These are phyloP conservation scores for Pythium dissimile DNA, from an alignment of 352 stramenopile genomes.

Conservation along the genomic window DNA sequence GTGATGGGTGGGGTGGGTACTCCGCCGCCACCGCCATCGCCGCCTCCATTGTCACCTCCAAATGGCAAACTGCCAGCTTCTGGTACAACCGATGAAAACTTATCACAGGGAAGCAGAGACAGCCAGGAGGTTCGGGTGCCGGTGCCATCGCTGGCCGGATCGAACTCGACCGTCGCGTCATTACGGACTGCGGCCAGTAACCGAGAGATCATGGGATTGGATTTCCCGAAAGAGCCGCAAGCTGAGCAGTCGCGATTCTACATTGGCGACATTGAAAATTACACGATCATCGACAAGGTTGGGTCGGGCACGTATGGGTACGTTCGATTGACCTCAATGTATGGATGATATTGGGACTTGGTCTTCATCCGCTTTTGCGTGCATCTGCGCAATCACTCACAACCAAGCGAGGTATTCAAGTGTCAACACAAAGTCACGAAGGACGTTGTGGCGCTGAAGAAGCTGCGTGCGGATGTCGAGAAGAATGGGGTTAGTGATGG, in stretches of 20 bases:
- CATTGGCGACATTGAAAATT: constrained; percentile 82
- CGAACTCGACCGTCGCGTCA: constrained; percentile 58
- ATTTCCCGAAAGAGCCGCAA: constrained; percentile 31
- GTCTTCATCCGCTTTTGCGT: neutral
- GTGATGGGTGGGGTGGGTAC: constrained; percentile 16
- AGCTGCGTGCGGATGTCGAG: constrained; percentile 77
- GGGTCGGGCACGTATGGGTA: constrained; percentile 85
- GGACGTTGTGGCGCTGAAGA: constrained; percentile 85
- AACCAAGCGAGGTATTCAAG: constrained; percentile 83
- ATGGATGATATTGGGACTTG: no score
- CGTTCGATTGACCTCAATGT: constrained; percentile 7
- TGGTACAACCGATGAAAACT: constrained; percentile 16
- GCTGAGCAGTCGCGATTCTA: constrained; percentile 64
- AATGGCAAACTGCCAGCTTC: constrained; percentile 23
- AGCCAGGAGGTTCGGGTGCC: constrained; percentile 11
- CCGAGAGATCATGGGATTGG: constrained; percentile 59
- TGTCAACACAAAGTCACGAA: constrained; percentile 86
- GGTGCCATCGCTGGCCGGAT: constrained; percentile 26
- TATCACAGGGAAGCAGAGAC: constrained; percentile 11
- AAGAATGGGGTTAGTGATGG: constrained; percentile 70
- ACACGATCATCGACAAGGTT: constrained; percentile 88
- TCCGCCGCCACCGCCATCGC: constrained; percentile 46
- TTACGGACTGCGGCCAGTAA: constrained; percentile 72
- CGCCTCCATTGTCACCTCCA: constrained; percentile 56
- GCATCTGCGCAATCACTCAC: no score